Conservation (phyloP, 108 stramenopile species). For the Parietichytrium sp. region DNA sequence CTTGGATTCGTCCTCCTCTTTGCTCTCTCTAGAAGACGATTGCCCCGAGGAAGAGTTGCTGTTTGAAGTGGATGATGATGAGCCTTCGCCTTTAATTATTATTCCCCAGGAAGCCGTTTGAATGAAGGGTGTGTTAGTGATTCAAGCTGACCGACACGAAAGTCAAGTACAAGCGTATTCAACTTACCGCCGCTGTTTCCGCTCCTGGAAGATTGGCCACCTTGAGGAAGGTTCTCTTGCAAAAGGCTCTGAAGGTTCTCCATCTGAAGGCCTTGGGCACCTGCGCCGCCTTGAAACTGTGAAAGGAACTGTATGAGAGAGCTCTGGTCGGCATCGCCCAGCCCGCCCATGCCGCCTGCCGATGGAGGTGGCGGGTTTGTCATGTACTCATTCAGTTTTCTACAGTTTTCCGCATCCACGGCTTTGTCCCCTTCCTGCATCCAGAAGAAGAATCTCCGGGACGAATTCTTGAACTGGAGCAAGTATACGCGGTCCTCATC, state of each 20-base stretch:
- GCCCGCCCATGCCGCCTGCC: slow-evolving; percentile 45
- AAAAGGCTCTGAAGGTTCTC: slow-evolving; percentile 48
- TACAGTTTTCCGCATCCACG: slow-evolving; percentile 48
- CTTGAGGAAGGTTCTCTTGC: too few relatives aligned
- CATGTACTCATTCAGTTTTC: slow-evolving; percentile 20
- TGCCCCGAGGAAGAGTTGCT: too few relatives aligned
- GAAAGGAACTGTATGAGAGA: slow-evolving; percentile 41
- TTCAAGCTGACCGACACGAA: too few relatives aligned
- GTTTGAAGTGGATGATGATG: too few relatives aligned
- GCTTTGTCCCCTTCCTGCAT: slow-evolving; percentile 58
- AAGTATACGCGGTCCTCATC: slow-evolving; percentile 57
- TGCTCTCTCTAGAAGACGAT: too few relatives aligned
- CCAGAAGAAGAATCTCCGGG: slow-evolving; percentile 60
- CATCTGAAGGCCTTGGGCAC: slow-evolving; percentile 17
- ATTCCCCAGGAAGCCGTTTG: too few relatives aligned
- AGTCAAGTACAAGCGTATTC: too few relatives aligned
- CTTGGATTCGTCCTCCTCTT: too few relatives aligned
- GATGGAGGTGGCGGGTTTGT: background rate
- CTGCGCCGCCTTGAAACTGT: slow-evolving; percentile 35
- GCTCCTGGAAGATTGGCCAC: too few relatives aligned
- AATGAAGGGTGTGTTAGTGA: too few relatives aligned
- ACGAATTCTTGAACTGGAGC: slow-evolving; percentile 52
- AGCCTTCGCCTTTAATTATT: too few relatives aligned
- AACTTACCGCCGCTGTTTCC: background rate
- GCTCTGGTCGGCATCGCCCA: slow-evolving; percentile 43